These are phyloP conservation scores for Termitomyces sp. DNA, from an alignment of 768 basidiomycete species.

Conservation along the genomic window DNA sequence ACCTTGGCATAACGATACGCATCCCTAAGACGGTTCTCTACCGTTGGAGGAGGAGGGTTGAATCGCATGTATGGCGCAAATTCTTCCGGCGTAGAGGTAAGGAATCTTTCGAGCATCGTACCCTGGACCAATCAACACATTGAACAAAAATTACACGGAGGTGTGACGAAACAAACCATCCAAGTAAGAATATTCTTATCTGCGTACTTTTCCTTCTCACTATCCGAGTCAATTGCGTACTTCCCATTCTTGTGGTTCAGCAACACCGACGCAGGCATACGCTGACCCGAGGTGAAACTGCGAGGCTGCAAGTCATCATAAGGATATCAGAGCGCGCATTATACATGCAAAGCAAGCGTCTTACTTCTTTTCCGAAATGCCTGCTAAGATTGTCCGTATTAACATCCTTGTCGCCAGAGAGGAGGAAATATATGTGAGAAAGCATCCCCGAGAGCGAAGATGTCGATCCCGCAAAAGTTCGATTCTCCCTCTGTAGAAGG, in stretches of 20 bases:
- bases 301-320: neutral
- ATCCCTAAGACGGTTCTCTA: conserved; percentile 41
- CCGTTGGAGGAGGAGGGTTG: conserved; percentile 19
- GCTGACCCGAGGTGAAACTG: conserved; percentile 72
- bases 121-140: conserved; percentile 51
- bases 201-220: conserved; percentile 31
- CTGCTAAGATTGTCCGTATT: conserved; percentile 59
- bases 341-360: conserved; percentile 13
- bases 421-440: conserved; percentile 82
- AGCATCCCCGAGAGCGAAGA: conserved; percentile 85
- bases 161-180: conserved; percentile 50
- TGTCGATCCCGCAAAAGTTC: conserved; percentile 80
- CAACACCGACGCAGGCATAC: conserved; percentile 68
- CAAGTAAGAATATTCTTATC: conserved; percentile 73
- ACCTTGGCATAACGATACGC: conserved; percentile 89
- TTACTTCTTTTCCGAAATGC: conserved; percentile 57
- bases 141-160: too few relatives aligned
- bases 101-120: conserved; percentile 80
- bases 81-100: conserved; percentile 40
- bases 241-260: conserved; percentile 63
- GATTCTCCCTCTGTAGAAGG: conserved; percentile 55
- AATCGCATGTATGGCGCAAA: conserved; percentile 56
- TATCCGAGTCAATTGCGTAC: conserved; percentile 62
- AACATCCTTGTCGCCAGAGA: conserved; percentile 68
- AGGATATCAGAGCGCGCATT: neutral